These are phyloP conservation scores for Saturnispora mendoncae DNA, from an alignment of 805 yeast species.

Conservation along the genomic window DNA sequence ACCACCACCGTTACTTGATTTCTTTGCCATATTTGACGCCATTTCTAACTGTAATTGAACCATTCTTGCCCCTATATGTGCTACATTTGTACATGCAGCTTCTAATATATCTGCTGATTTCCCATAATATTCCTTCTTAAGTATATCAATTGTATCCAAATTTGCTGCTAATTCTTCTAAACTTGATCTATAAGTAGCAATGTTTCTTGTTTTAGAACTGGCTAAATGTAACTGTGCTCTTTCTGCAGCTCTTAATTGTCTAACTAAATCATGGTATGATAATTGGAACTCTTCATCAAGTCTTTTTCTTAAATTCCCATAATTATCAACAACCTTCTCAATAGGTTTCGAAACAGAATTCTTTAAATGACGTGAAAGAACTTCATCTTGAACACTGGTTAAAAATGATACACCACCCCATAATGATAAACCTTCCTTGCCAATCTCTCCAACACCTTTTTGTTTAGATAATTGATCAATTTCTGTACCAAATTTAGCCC, in stretches of 20 bases:
- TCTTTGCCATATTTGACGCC: constrained; percentile 69
- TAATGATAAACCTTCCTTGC: constrained; percentile 55
- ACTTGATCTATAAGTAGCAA: constrained; percentile 59
- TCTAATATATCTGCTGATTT: constrained; percentile 55
- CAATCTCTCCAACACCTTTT: constrained; percentile 46
- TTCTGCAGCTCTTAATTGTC: constrained; percentile 50
- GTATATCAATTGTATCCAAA: constrained; percentile 67
- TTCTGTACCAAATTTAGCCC: constrained; percentile 63
- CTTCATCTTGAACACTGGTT: constrained; percentile 68
- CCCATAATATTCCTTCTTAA: constrained; percentile 68
- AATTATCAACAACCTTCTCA: constrained; percentile 33
- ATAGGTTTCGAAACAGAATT: constrained; percentile 50
- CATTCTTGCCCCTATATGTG: constrained; percentile 50
- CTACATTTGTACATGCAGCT: constrained; percentile 46
- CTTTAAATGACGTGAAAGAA: constrained; percentile 50
- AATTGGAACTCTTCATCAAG: constrained; percentile 48
- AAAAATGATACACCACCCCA: constrained; percentile 74
- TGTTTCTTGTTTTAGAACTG: constrained; percentile 51
- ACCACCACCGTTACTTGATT: constrained; percentile 86
- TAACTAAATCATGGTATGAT: constrained; percentile 44
- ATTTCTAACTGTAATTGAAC: constrained; percentile 77
- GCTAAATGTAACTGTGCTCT: constrained; percentile 50
- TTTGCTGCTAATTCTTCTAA: constrained; percentile 60
- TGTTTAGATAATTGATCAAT: constrained; percentile 55
- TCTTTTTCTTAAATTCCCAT: constrained; percentile 34